These are phyloP conservation scores for Phytophthora gonapodyides DNA, from an alignment of 352 stramenopile genomes.

Conservation along the genomic window DNA sequence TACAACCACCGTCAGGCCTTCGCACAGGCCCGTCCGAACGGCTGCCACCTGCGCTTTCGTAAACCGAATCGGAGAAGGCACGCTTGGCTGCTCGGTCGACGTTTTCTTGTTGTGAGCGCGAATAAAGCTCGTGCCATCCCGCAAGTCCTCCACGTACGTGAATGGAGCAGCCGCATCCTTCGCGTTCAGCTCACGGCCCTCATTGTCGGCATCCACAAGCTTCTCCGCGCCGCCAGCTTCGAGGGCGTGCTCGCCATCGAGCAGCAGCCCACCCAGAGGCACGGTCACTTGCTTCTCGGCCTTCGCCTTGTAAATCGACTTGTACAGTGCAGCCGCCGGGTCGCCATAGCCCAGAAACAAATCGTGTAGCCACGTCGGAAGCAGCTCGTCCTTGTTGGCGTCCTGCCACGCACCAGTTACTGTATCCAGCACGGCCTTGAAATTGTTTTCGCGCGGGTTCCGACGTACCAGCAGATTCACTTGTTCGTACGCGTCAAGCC, in stretches of 20 bases:
- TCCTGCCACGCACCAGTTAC: slow-evolving; percentile 46
- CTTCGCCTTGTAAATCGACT: slow-evolving; percentile 54
- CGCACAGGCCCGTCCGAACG: slow-evolving; percentile 91
- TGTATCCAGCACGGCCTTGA: slow-evolving; percentile 95
- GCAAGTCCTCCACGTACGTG: slow-evolving; percentile 50
- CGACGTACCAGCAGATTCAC: slow-evolving; percentile 95
- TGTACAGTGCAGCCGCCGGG: slow-evolving; percentile 79
- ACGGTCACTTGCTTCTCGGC: slow-evolving; percentile 39
- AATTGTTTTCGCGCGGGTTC: slow-evolving; percentile 93
- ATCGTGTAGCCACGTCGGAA: slow-evolving; percentile 95
- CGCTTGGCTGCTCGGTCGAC: not conserved
- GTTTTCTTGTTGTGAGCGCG: slow-evolving; percentile 33
- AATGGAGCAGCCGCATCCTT: slow-evolving; percentile 55
- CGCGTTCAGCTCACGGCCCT: slow-evolving; percentile 31
- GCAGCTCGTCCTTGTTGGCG: slow-evolving; percentile 40
- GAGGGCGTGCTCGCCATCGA: slow-evolving; percentile 52
- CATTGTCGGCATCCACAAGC: slow-evolving; percentile 49
- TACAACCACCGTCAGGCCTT: slow-evolving; percentile 95
- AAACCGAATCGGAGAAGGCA: slow-evolving; percentile 68
- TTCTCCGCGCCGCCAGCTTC: slow-evolving; percentile 39
- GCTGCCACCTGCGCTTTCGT: slow-evolving; percentile 92
- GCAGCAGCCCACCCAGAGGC: slow-evolving; percentile 49
- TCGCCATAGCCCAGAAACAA: slow-evolving; percentile 95
- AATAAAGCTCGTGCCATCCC: slow-evolving; percentile 38
- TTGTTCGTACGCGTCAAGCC: slow-evolving; percentile 79